These are phyloP conservation scores for Gloeophyllum trabeum DNA, from an alignment of 768 basidiomycete species.

Conservation along the genomic window DNA sequence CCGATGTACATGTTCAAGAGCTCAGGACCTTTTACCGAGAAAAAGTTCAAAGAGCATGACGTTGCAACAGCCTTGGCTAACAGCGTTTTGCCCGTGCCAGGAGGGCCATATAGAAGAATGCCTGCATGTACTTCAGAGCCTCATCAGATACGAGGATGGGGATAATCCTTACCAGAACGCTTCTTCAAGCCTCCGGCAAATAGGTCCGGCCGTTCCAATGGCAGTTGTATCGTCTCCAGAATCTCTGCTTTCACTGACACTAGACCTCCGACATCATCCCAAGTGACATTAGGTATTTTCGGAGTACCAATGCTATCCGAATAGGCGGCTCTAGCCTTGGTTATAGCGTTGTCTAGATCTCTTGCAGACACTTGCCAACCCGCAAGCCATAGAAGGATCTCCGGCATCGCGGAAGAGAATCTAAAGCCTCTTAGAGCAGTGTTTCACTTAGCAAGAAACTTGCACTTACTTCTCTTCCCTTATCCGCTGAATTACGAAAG, in stretches of 20 bases:
- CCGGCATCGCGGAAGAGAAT: background rate
- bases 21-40: conserved; percentile 96
- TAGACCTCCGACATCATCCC: conserved; percentile 97
- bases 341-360: conserved; percentile 68
- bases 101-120: conserved; percentile 87
- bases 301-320: conserved; percentile 95
- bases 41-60: conserved; percentile 89
- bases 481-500: conserved; percentile 42
- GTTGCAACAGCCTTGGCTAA: conserved; percentile 96
- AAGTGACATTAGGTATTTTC: conserved; percentile 87
- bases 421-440: background rate
- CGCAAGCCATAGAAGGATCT: conserved; percentile 19
- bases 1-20: conserved; percentile 98
- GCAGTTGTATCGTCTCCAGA: conserved; percentile 90
- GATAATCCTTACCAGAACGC: conserved; percentile 60
- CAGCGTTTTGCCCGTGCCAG: conserved; percentile 92
- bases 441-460: background rate
- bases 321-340: conserved; percentile 64
- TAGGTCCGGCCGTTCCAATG: conserved; percentile 81
- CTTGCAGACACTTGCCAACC: conserved; percentile 35
- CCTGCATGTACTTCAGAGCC: conserved; percentile 30
- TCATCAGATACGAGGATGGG: background rate
- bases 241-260: conserved; percentile 84
- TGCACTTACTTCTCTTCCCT: conserved; percentile 21
- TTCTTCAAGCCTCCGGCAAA: conserved; percentile 91